Conservation (phyloP, 179 eudicot genomes). For the Corrigiola litoralis region DNA sequence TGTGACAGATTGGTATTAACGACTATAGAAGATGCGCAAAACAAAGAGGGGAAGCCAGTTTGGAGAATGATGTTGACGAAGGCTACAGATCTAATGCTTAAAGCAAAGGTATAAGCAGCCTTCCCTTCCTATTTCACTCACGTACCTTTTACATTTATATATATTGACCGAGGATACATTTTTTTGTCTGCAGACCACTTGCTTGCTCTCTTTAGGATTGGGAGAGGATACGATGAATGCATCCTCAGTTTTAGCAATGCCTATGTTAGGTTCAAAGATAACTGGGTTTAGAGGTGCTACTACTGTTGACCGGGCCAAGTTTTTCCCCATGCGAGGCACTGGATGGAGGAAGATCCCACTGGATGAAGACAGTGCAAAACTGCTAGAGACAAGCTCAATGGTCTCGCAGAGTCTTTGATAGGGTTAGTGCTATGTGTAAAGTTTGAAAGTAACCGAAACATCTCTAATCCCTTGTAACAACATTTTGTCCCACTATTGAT, state of each 20-base stretch:
- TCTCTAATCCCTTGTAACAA: not conserved
- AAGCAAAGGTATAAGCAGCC: slow-evolving; percentile 54
- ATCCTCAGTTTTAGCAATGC: slow-evolving; percentile 87
- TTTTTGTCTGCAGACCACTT: slow-evolving; percentile 53
- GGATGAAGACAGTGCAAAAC: slow-evolving; percentile 49
- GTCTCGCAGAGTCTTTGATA: slow-evolving; percentile 30
- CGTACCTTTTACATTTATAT: not conserved
- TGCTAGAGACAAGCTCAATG: slow-evolving; percentile 53
- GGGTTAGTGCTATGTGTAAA: slow-evolving; percentile 14
- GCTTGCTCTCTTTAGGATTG: slow-evolving; percentile 67
- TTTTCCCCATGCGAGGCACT: slow-evolving; percentile 45
- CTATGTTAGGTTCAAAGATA: slow-evolving; percentile 92
- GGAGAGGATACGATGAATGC: slow-evolving; percentile 83
- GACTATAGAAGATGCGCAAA: slow-evolving; percentile 58
- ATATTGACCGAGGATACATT: not conserved
- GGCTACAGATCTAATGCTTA: slow-evolving; percentile 48
- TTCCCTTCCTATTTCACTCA: not conserved
- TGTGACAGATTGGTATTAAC: slow-evolving; percentile 45
- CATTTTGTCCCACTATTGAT: not conserved
- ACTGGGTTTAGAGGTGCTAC: slow-evolving; percentile 87
- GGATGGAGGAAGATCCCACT: slow-evolving; percentile 65
- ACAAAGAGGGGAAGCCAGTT: slow-evolving; percentile 50
- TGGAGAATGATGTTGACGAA: slow-evolving; percentile 39
- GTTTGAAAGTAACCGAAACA: not conserved
- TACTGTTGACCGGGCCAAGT: slow-evolving; percentile 48